These are phyloP conservation scores for Acanthamoeba polyphaga DNA, from an alignment of 208 protist species.

Conservation along the genomic window DNA sequence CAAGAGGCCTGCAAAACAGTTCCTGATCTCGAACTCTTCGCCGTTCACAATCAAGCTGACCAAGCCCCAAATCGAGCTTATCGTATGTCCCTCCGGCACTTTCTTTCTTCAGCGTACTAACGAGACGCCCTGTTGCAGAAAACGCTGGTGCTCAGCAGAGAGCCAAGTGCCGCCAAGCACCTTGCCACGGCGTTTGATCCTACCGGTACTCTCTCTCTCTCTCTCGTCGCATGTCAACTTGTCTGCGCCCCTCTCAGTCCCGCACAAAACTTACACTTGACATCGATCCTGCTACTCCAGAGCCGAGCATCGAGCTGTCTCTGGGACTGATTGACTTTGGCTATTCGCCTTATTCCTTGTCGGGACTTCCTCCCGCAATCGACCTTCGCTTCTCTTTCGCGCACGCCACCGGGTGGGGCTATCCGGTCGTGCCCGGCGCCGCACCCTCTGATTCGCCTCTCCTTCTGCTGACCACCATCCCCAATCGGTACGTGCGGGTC, in stretches of 20 bases:
- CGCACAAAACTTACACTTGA: too few species aligned
- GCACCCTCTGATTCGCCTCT: neutral
- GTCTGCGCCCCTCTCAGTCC: too few species aligned
- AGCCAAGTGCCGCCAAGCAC: neutral
- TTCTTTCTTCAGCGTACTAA: neutral
- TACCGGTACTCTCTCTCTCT: neutral
- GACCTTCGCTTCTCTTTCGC: neutral
- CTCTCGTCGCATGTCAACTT: neutral
- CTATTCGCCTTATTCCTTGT: neutral
- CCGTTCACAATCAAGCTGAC: constrained; percentile 26
- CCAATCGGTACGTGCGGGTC: neutral
- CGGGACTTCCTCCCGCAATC: neutral
- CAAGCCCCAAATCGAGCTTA: neutral
- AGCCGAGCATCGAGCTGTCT: constrained; percentile 21
- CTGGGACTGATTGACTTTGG: neutral
- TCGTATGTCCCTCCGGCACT: neutral
- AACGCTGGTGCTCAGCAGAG: neutral
- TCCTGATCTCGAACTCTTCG: neutral
- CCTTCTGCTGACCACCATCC: neutral
- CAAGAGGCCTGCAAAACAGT: neutral
- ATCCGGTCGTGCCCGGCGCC: neutral
- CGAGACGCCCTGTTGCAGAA: neutral
- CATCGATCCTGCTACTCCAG: neutral
- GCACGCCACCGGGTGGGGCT: constrained; percentile 2
- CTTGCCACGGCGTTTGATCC: neutral